These are phyloP conservation scores for Chrysosporium keratinophilum DNA, from an alignment of 2,329 filamentous ascomycete species.

Conservation along the genomic window DNA sequence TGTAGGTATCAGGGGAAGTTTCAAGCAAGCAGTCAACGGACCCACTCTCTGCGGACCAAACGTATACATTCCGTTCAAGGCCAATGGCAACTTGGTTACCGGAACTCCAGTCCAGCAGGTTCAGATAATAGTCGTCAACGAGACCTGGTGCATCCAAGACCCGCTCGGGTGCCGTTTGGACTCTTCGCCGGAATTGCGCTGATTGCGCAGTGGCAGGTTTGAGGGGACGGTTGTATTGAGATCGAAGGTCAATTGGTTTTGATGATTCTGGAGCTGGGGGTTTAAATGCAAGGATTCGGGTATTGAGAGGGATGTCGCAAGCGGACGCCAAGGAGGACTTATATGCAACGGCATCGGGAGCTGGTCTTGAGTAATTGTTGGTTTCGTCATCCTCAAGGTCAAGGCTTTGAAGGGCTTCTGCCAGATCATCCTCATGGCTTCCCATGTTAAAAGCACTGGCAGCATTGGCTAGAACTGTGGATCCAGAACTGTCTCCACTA, in stretches of 20 bases:
- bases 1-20: conserved; percentile 79
- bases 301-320: conserved; percentile 86
- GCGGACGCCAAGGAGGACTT: conserved; percentile 83
- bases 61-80: conserved; percentile 91
- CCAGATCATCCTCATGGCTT: conserved; percentile 54
- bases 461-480: conserved; percentile 64
- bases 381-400: conserved; percentile 62
- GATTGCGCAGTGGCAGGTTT: conserved; percentile 63
- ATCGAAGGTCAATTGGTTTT: conserved; percentile 92
- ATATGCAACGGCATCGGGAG: conserved; percentile 80
- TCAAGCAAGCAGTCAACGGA: conserved; percentile 82
- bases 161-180: conserved; percentile 88
- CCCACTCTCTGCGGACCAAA: conserved; percentile 95
- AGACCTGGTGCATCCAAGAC: conserved; percentile 93
- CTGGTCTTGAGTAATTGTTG: conserved; percentile 61
- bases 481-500: conserved; percentile 59
- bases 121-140: conserved; percentile 98
- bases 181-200: conserved; percentile 80
- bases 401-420: conserved; percentile 68
- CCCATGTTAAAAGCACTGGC: conserved; percentile 56
- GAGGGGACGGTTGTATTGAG: conserved; percentile 94
- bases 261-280: conserved; percentile 95
- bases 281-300: conserved; percentile 96
- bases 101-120: conserved; percentile 95
- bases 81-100: conserved; percentile 97